Evolutionary conservation across 2,329 filamentous ascomycete genomes (phyloP), one percentile per base, ranked within the genome.

Genomic region (Acrocalymma vagum): DNA sequence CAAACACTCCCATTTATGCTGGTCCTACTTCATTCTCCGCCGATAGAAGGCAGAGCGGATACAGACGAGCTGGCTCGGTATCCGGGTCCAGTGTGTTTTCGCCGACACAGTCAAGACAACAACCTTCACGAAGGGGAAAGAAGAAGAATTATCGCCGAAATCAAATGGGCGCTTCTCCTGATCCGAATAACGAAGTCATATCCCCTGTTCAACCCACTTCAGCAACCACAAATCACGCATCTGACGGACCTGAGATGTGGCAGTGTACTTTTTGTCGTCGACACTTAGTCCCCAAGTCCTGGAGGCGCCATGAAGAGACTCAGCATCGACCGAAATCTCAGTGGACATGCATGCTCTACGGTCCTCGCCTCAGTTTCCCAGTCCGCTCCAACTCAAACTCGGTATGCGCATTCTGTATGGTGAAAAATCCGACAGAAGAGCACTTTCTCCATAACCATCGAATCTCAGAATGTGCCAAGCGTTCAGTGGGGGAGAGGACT

Each of bases 261-360:
- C 63, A 67, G 30, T 68, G 65, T 29, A 69, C 65, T 9, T 69
- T 68, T 32, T 69, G 65, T 30, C 45, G 38, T 9, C 48, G 49
- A 14, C 41, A 40, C 2, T 42, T 69, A 3, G 56, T 59, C 11
- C 58, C 63, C 2, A 69, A 68, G 27, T 67, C 65, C 11, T 68
- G 65, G 65, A 58, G 63, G 11, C 62, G 65, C 11, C 65, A 69
- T 33, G 65, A 69, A 32, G 65, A 69, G 28, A 68, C 65, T 6
- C 64, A 69, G 32, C 65, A 69, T 22, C 55, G 59, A 7, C 62
- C 61, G 5, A 63, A 64, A 21, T 38, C 58, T 7, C 56, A 63
- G 26, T 69, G 63, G 63, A 69, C 60, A 4, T 68, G 65, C 34
- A 57, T 69, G 40, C 53, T 58, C 6, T 48, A 46, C 15, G 61